These are phyloP conservation scores for Blakeslea trispora DNA, from an alignment of 371 early-diverging fungal species.

Conservation along the genomic window DNA sequence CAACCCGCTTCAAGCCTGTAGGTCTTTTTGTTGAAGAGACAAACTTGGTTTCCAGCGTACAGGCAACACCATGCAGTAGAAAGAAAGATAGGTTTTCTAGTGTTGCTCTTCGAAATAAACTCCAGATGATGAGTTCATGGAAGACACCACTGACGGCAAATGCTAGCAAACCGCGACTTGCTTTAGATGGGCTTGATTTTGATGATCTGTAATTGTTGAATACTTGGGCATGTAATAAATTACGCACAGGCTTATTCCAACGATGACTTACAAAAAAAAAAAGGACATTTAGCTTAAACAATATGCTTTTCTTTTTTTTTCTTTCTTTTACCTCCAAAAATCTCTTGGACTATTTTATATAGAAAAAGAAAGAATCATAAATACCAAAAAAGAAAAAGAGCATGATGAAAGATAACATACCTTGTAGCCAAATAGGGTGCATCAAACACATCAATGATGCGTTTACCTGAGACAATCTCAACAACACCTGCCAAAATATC, in stretches of 20 bases:
- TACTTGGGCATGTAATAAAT: constrained; percentile 30
- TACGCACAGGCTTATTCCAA: constrained; percentile 39
- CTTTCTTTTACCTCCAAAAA: constrained; percentile 43
- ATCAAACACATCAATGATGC: constrained; percentile 31
- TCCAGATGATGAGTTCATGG: constrained; percentile 30
- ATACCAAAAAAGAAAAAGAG: no score
- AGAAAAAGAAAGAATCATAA: neutral
- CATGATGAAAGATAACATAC: constrained; percentile 10
- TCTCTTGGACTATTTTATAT: constrained; percentile 32
- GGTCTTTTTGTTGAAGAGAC: neutral
- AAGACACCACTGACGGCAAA: constrained; percentile 36
- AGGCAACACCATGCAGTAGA: constrained; percentile 29
- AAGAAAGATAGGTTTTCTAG: constrained; percentile 40
- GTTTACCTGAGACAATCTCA: constrained; percentile 18
- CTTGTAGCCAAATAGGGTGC: constrained; percentile 22
- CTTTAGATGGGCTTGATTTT: neutral
- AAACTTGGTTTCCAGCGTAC: constrained; percentile 21
- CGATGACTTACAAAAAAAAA: no score
- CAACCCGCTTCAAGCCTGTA: constrained; percentile 10
- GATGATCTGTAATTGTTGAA: constrained; percentile 2
- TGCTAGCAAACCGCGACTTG: constrained; percentile 27
- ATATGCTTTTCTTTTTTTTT: neutral
- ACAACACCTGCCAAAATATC: constrained; percentile 19
- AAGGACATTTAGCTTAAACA: neutral
- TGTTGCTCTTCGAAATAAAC: constrained; percentile 23